Conservation (phyloP, 192 early-diverging fungal genomes). For the Coemansia sp. region DNA sequence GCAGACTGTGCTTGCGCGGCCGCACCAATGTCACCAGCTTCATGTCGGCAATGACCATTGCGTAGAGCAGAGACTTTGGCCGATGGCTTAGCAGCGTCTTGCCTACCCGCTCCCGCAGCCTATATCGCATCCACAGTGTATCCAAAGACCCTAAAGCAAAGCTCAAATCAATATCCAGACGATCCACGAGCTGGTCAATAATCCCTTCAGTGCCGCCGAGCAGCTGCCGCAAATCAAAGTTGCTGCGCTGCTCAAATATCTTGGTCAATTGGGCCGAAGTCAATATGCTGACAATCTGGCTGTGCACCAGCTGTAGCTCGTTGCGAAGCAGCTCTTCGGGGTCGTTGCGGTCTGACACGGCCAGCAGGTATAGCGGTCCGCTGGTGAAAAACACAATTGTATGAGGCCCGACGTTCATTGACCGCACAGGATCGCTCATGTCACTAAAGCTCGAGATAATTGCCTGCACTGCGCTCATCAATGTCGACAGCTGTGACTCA, state of each 20-base stretch:
- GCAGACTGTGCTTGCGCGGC: slow-evolving; percentile 74
- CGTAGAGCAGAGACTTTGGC: slow-evolving; percentile 73
- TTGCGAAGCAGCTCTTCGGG: slow-evolving; percentile 73
- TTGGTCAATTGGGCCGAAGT: slow-evolving; percentile 74
- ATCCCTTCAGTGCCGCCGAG: slow-evolving; percentile 81
- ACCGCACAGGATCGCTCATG: slow-evolving; percentile 75
- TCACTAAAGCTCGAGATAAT: slow-evolving; percentile 82
- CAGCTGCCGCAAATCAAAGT: slow-evolving; percentile 85
- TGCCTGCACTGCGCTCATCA: slow-evolving; percentile 90
- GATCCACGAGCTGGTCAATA: slow-evolving; percentile 71
- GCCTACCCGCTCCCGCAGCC: slow-evolving; percentile 69
- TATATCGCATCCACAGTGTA: slow-evolving; percentile 66
- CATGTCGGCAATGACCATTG: slow-evolving; percentile 72
- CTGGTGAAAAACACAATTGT: slow-evolving; percentile 80
- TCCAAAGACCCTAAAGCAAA: slow-evolving; percentile 76
- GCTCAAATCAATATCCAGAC: slow-evolving; percentile 67
- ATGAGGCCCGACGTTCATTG: slow-evolving; percentile 62
- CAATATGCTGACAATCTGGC: slow-evolving; percentile 82
- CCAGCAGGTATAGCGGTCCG: slow-evolving; percentile 82
- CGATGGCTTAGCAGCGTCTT: slow-evolving; percentile 57
- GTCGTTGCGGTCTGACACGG: slow-evolving; percentile 76
- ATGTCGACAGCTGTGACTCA: slow-evolving; percentile 79
- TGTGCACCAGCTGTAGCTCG: slow-evolving; percentile 76
- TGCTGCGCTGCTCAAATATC: slow-evolving; percentile 83
- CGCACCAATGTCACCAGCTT: slow-evolving; percentile 74